Percentiles rank a stretch among this genome's conserved stretches.
Evolutionary conservation across 129 eudicot species (phyloP).

Genomic region (Saposhnikovia divaricata): DNA sequence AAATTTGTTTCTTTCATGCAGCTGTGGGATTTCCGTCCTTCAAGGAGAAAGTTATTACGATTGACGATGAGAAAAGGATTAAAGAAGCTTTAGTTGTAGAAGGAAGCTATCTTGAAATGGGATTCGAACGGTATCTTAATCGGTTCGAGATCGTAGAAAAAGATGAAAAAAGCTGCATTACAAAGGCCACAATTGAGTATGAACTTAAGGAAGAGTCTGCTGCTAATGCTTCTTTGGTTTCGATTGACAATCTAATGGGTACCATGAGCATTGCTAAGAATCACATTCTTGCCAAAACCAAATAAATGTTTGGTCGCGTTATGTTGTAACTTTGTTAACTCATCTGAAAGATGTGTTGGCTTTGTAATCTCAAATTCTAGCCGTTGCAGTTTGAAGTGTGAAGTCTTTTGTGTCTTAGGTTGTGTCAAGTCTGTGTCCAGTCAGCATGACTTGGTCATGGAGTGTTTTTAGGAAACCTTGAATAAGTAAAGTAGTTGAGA

Average conservation of each 20-base stretch:
- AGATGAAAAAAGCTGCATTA: conserved; percentile 26
- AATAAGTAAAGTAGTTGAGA: too few species aligned
- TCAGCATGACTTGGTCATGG: too few species aligned
- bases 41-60: conserved; percentile 43
- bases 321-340: too few species aligned
- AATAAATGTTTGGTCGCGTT: neutral
- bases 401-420: too few species aligned
- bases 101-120: conserved; percentile 52
- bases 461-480: too few species aligned
- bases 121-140: conserved; percentile 31
- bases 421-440: too few species aligned
- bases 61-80: conserved; percentile 41
- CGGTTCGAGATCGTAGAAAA: conserved; percentile 29
- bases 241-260: conserved; percentile 14
- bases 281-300: conserved; percentile 14
- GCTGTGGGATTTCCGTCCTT: conserved; percentile 19
- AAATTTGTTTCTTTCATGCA: neutral
- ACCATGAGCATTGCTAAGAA: conserved; percentile 26
- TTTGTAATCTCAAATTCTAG: too few species aligned
- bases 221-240: conserved; percentile 32
- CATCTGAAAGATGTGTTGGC: too few species aligned
- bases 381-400: too few species aligned
- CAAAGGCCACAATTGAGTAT: conserved; percentile 37
- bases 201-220: conserved; percentile 39
- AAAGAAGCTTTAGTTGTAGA: conserved; percentile 39